Evolutionary conservation across 148 eudicot genomes (phyloP), one percentile per base, ranked within the genome.

Genomic region (Hydrangea macrophylla): DNA sequence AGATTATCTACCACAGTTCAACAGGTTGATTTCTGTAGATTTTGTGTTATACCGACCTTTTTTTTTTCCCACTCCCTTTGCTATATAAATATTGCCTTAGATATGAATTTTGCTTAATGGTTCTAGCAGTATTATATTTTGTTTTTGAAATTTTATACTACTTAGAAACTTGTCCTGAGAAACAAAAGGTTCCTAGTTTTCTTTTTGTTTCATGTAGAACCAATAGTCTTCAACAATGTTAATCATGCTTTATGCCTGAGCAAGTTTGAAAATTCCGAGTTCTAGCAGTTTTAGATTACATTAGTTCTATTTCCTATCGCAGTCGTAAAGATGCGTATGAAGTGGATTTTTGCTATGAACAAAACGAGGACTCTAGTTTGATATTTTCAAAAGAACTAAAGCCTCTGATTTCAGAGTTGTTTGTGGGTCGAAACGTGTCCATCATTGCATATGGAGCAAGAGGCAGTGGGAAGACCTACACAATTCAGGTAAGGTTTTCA

Each of bases 381-480:
- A 81, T 94, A 25, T 94, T 78, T 65, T 27, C 67, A 23, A 77
- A 72, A 61, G 99, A 94, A 72, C 50, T 94, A 23, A 72, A 84
- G 65, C 93, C 85, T 65, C 36, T 87, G 75, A 70, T 94, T 66
- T 61, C 86, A 45, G 79, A 76, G 44, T 78, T 85, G 50, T 75
- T 87, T 64, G 73, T 77, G 72, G 97, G 96, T 32, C 80, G 73
- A 68, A 82, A 86, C 55, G 73, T 73, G 40, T 73, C 96, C 0
- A 65, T 94, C 62, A 81, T 94, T 66, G 93, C 90, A 20, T 88
- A 79, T 58, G 97, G 99, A 68, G 88, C 97, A 30, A 87, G 80
- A 77, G 88, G 84, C 45, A 89, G 96, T 67, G 99, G 99, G 63
- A 94, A 94, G 74, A 88, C 99, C 31, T 79, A 59, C 81, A 85